Evolutionary conservation across 192 early-diverging fungal species (phyloP).

Genomic region (Dimargaris cristalligena): DNA sequence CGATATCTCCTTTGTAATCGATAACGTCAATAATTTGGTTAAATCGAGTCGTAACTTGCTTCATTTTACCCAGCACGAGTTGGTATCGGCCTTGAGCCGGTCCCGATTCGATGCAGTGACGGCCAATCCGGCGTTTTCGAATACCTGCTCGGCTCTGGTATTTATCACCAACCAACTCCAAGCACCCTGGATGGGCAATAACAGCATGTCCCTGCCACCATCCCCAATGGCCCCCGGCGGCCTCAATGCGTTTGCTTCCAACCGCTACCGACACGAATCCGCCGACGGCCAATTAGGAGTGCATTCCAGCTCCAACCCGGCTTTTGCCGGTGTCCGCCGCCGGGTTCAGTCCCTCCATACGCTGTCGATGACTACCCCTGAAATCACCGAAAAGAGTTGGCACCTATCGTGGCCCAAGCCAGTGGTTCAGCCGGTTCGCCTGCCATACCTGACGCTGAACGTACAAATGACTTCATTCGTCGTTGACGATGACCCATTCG

Average conservation of each 20-base stretch:
- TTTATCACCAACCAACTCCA: background rate
- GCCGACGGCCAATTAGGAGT: no score
- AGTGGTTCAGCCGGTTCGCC: conserved; percentile 21
- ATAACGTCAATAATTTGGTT: conserved; percentile 11
- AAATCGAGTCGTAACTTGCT: conserved; percentile 8
- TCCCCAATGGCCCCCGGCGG: no score
- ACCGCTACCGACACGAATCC: background rate
- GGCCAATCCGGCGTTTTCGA: background rate
- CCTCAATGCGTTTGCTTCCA: background rate
- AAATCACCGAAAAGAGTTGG: background rate
- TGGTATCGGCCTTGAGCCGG: background rate
- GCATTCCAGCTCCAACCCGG: background rate
- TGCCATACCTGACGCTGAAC: conserved; percentile 25
- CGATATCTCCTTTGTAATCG: conserved; percentile 9
- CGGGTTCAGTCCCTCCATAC: conserved; percentile 2
- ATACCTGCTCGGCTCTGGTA: background rate
- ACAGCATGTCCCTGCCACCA: no score
- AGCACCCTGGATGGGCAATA: no score
- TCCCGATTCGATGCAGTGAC: background rate
- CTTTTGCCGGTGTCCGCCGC: background rate
- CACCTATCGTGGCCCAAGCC: conserved; percentile 14
- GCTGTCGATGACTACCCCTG: background rate
- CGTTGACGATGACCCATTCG: conserved; percentile 34
- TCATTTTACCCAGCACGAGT: background rate
- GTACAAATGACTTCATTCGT: conserved; percentile 22